phyloP scores from a whole-genome alignment of 2,329 filamentous ascomycete species.

The Coniochaeta sp. region DNA sequence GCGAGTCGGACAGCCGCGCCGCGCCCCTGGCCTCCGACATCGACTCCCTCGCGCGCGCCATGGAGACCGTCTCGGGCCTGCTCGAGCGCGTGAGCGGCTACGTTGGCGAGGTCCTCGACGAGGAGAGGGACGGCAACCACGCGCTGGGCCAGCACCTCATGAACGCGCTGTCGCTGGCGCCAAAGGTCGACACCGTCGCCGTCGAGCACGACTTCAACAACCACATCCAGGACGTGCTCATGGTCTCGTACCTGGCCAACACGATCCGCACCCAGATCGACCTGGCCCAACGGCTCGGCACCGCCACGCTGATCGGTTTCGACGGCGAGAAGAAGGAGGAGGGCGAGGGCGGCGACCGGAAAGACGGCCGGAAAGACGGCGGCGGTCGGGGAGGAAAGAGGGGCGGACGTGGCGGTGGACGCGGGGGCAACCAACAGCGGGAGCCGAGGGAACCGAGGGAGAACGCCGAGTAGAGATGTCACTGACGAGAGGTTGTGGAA shows the following conservation, averaged over 20 bases:
- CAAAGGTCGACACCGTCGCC: conserved; percentile 84
- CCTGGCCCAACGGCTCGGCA: conserved; percentile 88
- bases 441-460: conserved; percentile 43
- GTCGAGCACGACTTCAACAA: conserved; percentile 99
- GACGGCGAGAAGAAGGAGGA: conserved; percentile 37
- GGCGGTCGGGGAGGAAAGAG: conserved; percentile 37
- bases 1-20: conserved; percentile 68
- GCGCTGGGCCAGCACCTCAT: conserved; percentile 92
- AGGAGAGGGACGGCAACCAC: conserved; percentile 83
- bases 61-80: conserved; percentile 83
- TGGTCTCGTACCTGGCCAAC: conserved; percentile 97
- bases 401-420: conserved; percentile 31
- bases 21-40: conserved; percentile 78
- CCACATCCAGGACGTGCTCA: conserved; percentile 97
- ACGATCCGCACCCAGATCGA: conserved; percentile 99
- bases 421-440: conserved; percentile 42
- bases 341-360: conserved; percentile 38
- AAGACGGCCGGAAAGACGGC: conserved; percentile 25
- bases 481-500: neutral
- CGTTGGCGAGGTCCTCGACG: conserved; percentile 88
- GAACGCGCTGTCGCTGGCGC: conserved; percentile 85
- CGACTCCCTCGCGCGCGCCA: conserved; percentile 75
- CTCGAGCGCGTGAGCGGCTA: conserved; percentile 88
- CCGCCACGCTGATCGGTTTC: conserved; percentile 52
- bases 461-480: conserved; percentile 21